Evolutionary conservation across 352 stramenopile genomes (phyloP), one percentile per base, ranked within the genome.

Genomic region (Halophytophthora polymorphica): DNA sequence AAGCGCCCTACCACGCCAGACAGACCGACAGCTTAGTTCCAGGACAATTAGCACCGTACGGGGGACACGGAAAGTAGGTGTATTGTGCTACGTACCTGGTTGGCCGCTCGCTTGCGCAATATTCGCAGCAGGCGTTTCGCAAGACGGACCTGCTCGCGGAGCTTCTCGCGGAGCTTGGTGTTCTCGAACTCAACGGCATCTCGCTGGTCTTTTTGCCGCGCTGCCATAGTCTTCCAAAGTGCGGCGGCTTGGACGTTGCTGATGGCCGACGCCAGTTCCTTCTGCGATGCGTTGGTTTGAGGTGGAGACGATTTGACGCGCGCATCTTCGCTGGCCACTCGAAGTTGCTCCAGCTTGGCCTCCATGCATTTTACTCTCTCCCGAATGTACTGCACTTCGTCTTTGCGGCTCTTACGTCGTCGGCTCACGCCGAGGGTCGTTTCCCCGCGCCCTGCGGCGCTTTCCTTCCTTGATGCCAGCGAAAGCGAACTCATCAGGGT

Each of bases 141-240:
- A 48, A 73, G 63, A n/a, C 59, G 53, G 37, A 77, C 53, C 40
- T 77, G 63, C 2, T 50, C 61, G 45, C 80, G 71, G 2, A 80
- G 57, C 21, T 77, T 73, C 14, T 60, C 34, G 25, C 64, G 62
- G n/a, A 83, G 53, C 22, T 64, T 62, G 17, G 45, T 50, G 48
- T 83, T 78, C 42, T 80, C 69, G 2, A 51, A 39, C 45, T 79
- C 66, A 8, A 64, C 54, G 17, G 48, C 31, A 19, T 70, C 53
- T 1, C 66, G 62, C 45, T 76, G 66, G 10, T 49, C 54, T 29
- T 64, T 67, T 48, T 83, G 72, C 10, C 67, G 54, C 23, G 50
- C 40, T 8, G 72, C 69, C 31, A 83, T 44, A 0, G 64, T 57
- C 18, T 71, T 62, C 72, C 72, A 83, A 10, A 70, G 53, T 12